phyloP scores from a whole-genome alignment of 2,329 filamentous ascomycete species.

The Pseudogymnoascus destructans region DNA sequence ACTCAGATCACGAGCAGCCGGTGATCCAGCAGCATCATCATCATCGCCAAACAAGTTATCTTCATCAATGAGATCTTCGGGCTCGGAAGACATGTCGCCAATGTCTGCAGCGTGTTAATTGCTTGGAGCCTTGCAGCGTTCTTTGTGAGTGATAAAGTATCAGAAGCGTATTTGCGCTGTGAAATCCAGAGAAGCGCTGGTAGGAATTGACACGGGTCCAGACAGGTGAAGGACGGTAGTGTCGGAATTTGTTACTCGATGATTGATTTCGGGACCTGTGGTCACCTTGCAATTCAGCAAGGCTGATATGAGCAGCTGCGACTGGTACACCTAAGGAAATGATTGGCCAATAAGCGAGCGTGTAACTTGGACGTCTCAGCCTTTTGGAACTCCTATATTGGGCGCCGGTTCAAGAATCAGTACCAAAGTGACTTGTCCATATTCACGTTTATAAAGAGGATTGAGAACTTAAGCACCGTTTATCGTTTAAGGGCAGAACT shows the following conservation, averaged over 20 bases:
- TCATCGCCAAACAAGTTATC: conserved; percentile 52
- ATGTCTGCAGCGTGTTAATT: neutral
- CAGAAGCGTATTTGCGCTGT: neutral
- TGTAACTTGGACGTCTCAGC: conserved; percentile 8
- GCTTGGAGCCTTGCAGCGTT: neutral
- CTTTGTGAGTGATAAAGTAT: neutral
- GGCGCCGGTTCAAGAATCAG: neutral
- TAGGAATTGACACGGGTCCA: neutral
- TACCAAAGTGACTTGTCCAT: conserved; percentile 2
- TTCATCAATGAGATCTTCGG: conserved; percentile 32
- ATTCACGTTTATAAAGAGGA: conserved; percentile 5
- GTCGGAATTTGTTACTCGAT: neutral
- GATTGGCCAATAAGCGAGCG: conserved; percentile 6
- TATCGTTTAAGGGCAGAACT: neutral
- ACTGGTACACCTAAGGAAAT: neutral
- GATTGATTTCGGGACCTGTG: conserved; percentile 3
- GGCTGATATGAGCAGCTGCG: conserved; percentile 6
- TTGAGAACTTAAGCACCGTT: neutral
- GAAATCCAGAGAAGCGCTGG: neutral
- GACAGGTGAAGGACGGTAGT: neutral
- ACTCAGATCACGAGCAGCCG: conserved; percentile 31
- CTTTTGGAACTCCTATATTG: conserved; percentile 8
- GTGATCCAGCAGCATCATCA: conserved; percentile 24
- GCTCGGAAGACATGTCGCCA: conserved; percentile 14
- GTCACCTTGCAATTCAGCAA: neutral